Evolutionary conservation across 345 rosid genomes (phyloP), one percentile per base, ranked within the genome.

Genomic region (Salix purpurea): DNA sequence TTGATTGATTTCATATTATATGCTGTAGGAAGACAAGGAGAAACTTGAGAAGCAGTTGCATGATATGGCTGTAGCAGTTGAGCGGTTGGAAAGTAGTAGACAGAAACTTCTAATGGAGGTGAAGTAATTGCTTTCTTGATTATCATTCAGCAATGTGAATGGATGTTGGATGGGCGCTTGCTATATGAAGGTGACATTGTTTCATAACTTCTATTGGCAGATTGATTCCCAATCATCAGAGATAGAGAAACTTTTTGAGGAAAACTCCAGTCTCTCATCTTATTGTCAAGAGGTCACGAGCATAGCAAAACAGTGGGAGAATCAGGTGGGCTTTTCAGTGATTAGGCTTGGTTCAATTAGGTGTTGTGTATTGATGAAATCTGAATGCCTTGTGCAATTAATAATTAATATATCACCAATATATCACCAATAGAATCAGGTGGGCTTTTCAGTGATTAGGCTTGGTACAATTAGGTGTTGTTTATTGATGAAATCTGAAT

Each of bases 41-140:
- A 89, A 82, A 84, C 86, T 92, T 62, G 99, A 96, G 91, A 91
- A 82, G 83, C 94, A 90, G 89, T 85, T 96, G 86, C 98, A 93
- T 78, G 94, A 93, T 83, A 84, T 96, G 99, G 98, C 98, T 80
- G 89, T 92, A 36, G 96, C 83, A 69, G 87, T 96, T 82, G 99
- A 96, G 89, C 91, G 94, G 82, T 82, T 96, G 73, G 99, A 96
- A 85, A 90, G 78, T 85, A 91, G 99, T 75, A 87, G 98, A 77
- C 98, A 96, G 85, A 96, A 93, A 85, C 98, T 96, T 90, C 89
- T 96, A 32, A 81, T 84, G 88, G 99, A 96, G 97, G 99, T 91
- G 61, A 42, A 32, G 60, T 56, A 69, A 54, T 54, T 76, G 76
- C 69, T 76, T 74, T 36, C 40, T 54, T 76, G 62, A 39, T 71